phyloP scores from a whole-genome alignment of 192 early-diverging fungal species.

The Polychytrium aggregatum region DNA sequence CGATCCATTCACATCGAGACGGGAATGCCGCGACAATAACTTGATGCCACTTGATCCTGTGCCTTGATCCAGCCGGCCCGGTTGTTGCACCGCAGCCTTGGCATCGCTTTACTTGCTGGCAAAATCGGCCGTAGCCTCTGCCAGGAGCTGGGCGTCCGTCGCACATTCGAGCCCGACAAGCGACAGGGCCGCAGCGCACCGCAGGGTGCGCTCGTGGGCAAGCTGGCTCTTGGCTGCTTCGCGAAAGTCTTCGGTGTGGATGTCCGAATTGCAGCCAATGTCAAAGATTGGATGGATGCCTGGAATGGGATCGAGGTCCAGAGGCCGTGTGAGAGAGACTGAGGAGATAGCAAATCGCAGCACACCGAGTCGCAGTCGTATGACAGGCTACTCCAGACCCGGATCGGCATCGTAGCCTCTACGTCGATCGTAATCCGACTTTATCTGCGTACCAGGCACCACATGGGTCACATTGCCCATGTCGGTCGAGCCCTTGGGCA shows the following conservation, averaged over 20 bases:
- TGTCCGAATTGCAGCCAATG: conserved; percentile 43
- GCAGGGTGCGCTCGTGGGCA: conserved; percentile 46
- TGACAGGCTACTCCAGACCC: too few relatives aligned
- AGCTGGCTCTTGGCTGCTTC: conserved; percentile 36
- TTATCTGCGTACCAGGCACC: conserved; percentile 55
- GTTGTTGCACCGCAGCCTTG: too few relatives aligned
- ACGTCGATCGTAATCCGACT: too few relatives aligned
- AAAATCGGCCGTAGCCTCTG: conserved; percentile 6
- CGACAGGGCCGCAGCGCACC: conserved; percentile 41
- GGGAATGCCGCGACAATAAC: too few relatives aligned
- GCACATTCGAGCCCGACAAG: conserved; percentile 26
- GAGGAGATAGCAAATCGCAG: too few relatives aligned
- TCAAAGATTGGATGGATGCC: conserved; percentile 30
- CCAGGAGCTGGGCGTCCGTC: background rate
- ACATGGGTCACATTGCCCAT: conserved; percentile 63
- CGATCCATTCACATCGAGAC: too few relatives aligned
- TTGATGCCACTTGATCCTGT: too few relatives aligned
- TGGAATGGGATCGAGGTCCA: conserved; percentile 10
- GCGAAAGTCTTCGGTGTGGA: conserved; percentile 56
- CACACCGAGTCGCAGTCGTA: too few relatives aligned
- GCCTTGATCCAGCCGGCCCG: too few relatives aligned
- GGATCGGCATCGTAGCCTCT: too few relatives aligned
- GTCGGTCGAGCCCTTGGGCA: conserved; percentile 44
- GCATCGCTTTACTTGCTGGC: too few relatives aligned
- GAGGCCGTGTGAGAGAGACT: too few relatives aligned